A percentile compares a stretch with the other conserved stretches of the same genome.
Evolutionary conservation across 352 stramenopile genomes (phyloP).

Genomic region (Bremia lactucae): DNA sequence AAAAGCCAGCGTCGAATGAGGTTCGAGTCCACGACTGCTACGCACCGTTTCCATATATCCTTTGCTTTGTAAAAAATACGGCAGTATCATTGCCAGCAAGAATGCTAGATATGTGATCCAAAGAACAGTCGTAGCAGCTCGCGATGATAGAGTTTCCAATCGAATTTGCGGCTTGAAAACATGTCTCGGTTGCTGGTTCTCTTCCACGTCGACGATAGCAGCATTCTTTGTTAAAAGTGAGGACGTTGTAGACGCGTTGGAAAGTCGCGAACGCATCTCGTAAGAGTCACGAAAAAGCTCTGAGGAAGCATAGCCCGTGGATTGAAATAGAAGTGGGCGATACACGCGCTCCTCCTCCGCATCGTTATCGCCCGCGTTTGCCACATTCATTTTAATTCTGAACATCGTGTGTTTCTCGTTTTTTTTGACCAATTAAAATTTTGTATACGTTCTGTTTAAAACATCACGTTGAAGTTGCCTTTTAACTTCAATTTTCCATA

Average conservation of each 20-base stretch:
- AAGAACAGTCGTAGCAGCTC: conserved; percentile 58
- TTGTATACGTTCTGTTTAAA: conserved; percentile 1
- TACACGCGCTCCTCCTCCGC: conserved; percentile 46
- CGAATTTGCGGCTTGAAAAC: conserved; percentile 48
- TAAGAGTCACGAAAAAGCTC: conserved; percentile 71
- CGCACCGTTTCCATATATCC: conserved; percentile 57
- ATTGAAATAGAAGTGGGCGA: conserved; percentile 67
- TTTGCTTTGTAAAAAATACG: conserved; percentile 70
- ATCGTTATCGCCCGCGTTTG: conserved; percentile 4
- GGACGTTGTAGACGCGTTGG: conserved; percentile 12
- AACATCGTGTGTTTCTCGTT: too few relatives aligned
- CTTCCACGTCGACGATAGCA: conserved; percentile 3
- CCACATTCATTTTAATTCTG: too few relatives aligned
- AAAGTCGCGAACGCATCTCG: conserved; percentile 63
- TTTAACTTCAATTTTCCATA: conserved; percentile 13
- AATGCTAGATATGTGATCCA: conserved; percentile 74
- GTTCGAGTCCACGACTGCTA: conserved; percentile 1
- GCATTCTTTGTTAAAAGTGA: conserved; percentile 17
- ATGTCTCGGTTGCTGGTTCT: conserved; percentile 20
- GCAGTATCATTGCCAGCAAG: conserved; percentile 46
- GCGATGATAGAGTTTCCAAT: conserved; percentile 69
- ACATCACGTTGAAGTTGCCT: conserved; percentile 22
- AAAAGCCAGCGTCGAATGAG: background rate
- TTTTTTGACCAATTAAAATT: conserved; percentile 16
- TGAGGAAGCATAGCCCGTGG: conserved; percentile 69